Conservation (phyloP, 2,329 filamentous ascomycete genomes). For the Tolypocladium capitatum region DNA sequence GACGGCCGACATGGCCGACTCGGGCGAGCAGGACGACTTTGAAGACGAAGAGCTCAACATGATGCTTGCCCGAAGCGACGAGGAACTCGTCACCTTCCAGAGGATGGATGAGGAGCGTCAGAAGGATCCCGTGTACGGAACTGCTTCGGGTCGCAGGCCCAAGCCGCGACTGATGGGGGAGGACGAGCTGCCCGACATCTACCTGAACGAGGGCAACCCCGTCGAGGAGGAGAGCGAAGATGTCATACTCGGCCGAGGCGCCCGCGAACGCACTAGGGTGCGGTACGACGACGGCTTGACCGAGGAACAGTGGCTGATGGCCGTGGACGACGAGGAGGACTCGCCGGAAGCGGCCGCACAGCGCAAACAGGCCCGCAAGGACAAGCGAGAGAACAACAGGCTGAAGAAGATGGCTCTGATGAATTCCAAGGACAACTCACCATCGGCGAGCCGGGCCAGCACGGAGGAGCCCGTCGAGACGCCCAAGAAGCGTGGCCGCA, state of each 20-base stretch:
- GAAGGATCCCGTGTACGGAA: constrained; percentile 58
- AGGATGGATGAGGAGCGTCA: constrained; percentile 66
- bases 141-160: constrained; percentile 43
- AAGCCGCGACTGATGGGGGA: constrained; percentile 75
- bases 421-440: constrained; percentile 49
- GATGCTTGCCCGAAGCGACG: constrained; percentile 79
- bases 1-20: constrained; percentile 56
- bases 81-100: constrained; percentile 68
- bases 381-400: constrained; percentile 66
- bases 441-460: constrained; percentile 65
- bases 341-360: constrained; percentile 84
- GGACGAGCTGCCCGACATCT: constrained; percentile 84
- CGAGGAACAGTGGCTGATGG: constrained; percentile 97
- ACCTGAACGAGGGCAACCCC: constrained; percentile 73
- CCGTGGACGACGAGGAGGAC: constrained; percentile 93
- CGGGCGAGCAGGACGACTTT: constrained; percentile 83
- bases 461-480: constrained; percentile 61
- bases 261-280: constrained; percentile 86
- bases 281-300: constrained; percentile 95
- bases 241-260: constrained; percentile 67
- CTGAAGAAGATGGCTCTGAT: constrained; percentile 37
- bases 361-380: constrained; percentile 74
- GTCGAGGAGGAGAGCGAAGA: constrained; percentile 70
- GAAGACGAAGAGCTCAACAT: constrained; percentile 95
- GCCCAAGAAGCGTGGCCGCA: constrained; percentile 74